These are phyloP conservation scores for Suillus americanus DNA, from an alignment of 768 basidiomycete genomes.

Conservation along the genomic window DNA sequence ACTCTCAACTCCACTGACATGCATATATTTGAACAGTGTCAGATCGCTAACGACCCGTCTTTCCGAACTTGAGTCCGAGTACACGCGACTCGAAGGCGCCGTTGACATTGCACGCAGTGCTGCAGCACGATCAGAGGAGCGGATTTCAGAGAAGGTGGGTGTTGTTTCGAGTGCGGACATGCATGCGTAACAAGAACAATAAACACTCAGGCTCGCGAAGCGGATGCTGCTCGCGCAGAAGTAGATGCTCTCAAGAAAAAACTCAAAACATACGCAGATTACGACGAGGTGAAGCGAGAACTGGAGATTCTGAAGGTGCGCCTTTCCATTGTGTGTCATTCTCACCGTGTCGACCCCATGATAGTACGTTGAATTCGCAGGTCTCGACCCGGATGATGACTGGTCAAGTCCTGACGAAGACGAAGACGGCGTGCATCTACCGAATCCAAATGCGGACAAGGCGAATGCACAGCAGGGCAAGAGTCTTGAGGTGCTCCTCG, in stretches of 20 bases:
- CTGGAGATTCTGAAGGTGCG: constrained; percentile 96
- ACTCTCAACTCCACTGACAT: background rate
- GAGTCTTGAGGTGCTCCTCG: constrained; percentile 87
- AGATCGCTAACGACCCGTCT: constrained; percentile 73
- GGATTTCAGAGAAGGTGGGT: background rate
- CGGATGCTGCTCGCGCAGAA: constrained; percentile 38
- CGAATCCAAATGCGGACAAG: constrained; percentile 88
- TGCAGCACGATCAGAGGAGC: background rate
- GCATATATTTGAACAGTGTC: constrained; percentile 45
- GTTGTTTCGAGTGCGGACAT: background rate
- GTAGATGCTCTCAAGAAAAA: constrained; percentile 66
- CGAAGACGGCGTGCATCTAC: constrained; percentile 63
- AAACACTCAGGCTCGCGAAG: background rate
- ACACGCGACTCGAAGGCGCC: constrained; percentile 63
- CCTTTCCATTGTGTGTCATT: constrained; percentile 6
- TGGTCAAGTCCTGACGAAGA: constrained; percentile 39
- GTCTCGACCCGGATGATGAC: constrained; percentile 66
- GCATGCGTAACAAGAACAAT: background rate
- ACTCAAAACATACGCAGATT: constrained; percentile 76
- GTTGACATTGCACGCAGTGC: constrained; percentile 46
- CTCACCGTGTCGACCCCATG: background rate
- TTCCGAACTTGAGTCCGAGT: constrained; percentile 73
- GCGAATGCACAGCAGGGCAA: constrained; percentile 72
- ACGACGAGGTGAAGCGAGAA: constrained; percentile 97
- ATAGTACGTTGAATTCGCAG: constrained; percentile 95